Percentiles rank a stretch among this genome's conserved stretches.
These are phyloP conservation scores for Fusarium sterilihyphosum DNA, from an alignment of 2,329 filamentous ascomycete species.

Conservation along the genomic window DNA sequence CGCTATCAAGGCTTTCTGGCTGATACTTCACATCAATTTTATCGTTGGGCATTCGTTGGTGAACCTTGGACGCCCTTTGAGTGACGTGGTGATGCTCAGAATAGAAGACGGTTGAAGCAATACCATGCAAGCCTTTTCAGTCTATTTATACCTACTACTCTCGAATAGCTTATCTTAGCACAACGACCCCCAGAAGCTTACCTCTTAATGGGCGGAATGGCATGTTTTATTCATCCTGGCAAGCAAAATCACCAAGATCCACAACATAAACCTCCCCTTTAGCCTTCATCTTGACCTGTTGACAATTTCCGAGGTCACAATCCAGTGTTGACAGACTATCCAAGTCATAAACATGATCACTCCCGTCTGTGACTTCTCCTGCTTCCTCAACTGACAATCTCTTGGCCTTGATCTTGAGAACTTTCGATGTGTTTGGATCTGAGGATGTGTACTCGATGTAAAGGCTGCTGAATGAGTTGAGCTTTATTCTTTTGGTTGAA, in stretches of 20 bases:
- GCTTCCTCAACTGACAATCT: slow-evolving; percentile 10
- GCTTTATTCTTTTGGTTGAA: background rate
- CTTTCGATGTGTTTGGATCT: background rate
- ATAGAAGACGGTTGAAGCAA: background rate
- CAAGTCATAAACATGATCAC: background rate
- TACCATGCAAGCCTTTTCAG: background rate
- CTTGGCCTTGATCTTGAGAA: slow-evolving; percentile 7
- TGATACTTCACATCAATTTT: background rate
- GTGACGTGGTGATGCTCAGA: background rate
- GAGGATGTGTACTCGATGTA: slow-evolving; percentile 24
- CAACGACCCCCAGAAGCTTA: background rate
- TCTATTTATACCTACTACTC: background rate
- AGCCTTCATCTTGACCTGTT: background rate
- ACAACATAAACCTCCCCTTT: background rate
- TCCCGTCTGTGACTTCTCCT: background rate
- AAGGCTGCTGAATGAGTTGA: slow-evolving; percentile 10
- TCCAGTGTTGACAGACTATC: background rate
- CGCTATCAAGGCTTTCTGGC: no score
- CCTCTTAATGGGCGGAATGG: background rate
- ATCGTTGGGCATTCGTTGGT: background rate
- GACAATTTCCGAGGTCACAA: background rate
- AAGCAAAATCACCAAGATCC: background rate
- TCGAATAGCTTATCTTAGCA: background rate
- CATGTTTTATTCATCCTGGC: background rate
- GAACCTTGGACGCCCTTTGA: background rate